Evolutionary conservation across 176 grass and related monocot genomes (phyloP).

Genomic region (Carex scoparia): DNA sequence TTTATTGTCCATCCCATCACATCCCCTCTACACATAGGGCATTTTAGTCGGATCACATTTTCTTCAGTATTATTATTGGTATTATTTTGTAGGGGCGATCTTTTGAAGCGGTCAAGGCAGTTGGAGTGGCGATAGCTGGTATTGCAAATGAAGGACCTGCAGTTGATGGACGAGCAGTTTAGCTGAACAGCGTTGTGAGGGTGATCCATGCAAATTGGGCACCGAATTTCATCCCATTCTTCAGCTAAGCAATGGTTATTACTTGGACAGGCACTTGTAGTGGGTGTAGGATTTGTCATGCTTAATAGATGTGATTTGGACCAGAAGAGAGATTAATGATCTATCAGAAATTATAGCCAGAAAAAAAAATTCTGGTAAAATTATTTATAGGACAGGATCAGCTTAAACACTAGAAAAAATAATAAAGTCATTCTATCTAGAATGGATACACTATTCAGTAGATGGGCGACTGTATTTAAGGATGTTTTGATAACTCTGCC

Average conservation of each 20-base stretch:
- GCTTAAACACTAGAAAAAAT: background rate
- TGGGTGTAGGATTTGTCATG: background rate
- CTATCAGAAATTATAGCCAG: background rate
- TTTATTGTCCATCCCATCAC: conserved; percentile 55
- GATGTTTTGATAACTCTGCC: background rate
- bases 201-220: conserved; percentile 88
- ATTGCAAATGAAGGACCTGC: conserved; percentile 68
- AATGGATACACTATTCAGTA: background rate
- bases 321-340: background rate
- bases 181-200: conserved; percentile 76
- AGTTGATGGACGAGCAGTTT: conserved; percentile 57
- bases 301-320: background rate
- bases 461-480: background rate
- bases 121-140: conserved; percentile 82
- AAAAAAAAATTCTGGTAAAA: background rate
- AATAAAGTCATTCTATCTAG: background rate
- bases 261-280: background rate
- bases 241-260: conserved; percentile 27
- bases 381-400: background rate
- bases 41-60: conserved; percentile 38
- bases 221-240: conserved; percentile 65
- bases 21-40: conserved; percentile 63
- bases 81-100: conserved; percentile 28
- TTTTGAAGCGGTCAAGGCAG: conserved; percentile 69
- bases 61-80: conserved; percentile 20